These are phyloP conservation scores for Lentinus brumalis DNA, from an alignment of 768 basidiomycete genomes.

Conservation along the genomic window DNA sequence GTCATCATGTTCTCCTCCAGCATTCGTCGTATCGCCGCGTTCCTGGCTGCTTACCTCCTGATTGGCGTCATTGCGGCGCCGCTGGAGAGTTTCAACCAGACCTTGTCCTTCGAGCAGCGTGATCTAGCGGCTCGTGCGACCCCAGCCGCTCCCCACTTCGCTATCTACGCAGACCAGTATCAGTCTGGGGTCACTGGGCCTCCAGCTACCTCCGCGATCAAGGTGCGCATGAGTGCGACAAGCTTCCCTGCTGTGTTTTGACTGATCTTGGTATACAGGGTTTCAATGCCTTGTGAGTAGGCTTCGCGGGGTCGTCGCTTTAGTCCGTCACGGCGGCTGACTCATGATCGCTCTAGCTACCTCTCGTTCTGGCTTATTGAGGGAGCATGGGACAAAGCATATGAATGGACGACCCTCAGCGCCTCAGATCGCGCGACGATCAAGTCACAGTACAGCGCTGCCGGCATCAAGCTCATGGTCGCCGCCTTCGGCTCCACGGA, in stretches of 20 bases:
- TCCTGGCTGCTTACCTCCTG: conserved; percentile 11
- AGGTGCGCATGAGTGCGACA: conserved; percentile 24
- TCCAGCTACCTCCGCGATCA: conserved; percentile 34
- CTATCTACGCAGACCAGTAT: conserved; percentile 41
- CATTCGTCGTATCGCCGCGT: conserved; percentile 11
- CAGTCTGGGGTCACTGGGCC: conserved; percentile 42
- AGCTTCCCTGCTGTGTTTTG: background rate
- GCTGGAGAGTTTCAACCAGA: background rate
- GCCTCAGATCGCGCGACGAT: conserved; percentile 41
- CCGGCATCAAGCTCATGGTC: conserved; percentile 61
- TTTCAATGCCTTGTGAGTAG: conserved; percentile 21
- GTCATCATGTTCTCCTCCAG: conserved; percentile 11
- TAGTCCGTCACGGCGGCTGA: conserved; percentile 32
- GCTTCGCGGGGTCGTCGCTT: background rate
- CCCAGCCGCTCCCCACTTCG: conserved; percentile 40
- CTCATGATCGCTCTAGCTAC: conserved; percentile 26
- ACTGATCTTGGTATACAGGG: background rate
- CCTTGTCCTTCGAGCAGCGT: background rate
- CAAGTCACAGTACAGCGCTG: conserved; percentile 50
- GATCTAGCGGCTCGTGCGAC: conserved; percentile 16
- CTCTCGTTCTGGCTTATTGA: conserved; percentile 44
- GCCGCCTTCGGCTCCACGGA: conserved; percentile 53
- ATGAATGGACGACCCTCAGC: conserved; percentile 45
- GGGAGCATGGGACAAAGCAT: conserved; percentile 48
- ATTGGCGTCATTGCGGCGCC: conserved; percentile 6